Evolutionary conservation across 2,329 filamentous ascomycete genomes (phyloP).

Genomic region (Didymella glomerata): DNA sequence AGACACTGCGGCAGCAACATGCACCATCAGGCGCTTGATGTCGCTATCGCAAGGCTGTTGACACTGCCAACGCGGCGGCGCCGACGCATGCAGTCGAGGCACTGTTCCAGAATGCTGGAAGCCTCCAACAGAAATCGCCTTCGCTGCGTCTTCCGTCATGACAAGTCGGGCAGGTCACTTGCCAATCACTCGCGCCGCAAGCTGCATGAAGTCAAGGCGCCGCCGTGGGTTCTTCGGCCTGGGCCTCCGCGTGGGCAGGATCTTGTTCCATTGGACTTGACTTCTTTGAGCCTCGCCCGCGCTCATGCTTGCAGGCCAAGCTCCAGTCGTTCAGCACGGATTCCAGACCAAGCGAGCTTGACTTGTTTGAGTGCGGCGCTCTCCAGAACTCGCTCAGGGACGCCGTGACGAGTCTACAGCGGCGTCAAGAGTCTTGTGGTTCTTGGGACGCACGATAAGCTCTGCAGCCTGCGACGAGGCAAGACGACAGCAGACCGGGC

Average conservation of each 20-base stretch:
- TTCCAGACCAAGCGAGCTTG: slow-evolving; percentile 27
- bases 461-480: slow-evolving; percentile 2
- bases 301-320: slow-evolving; percentile 30
- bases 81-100: slow-evolving; percentile 19
- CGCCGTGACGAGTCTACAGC: slow-evolving; percentile 26
- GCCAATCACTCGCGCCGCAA: slow-evolving; percentile 19
- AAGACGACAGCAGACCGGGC: neutral
- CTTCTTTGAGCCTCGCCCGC: slow-evolving; percentile 13
- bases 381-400: slow-evolving; percentile 24
- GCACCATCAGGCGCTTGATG: slow-evolving; percentile 11
- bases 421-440: slow-evolving; percentile 20
- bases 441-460: slow-evolving; percentile 8
- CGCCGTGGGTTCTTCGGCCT: slow-evolving; percentile 31
- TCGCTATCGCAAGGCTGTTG: slow-evolving; percentile 18
- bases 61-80: slow-evolving; percentile 11
- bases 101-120: slow-evolving; percentile 15
- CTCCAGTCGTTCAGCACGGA: slow-evolving; percentile 24
- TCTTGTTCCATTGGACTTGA: neutral
- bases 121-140: slow-evolving; percentile 8
- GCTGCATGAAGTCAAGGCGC: slow-evolving; percentile 26
- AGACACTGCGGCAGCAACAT: neutral
- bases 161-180: slow-evolving; percentile 27
- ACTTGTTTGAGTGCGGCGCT: slow-evolving; percentile 17
- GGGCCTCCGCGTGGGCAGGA: slow-evolving; percentile 26
- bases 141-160: slow-evolving; percentile 17